Base-by-base conservation (phyloP, 2,329 filamentous ascomycete genomes). In the Phoma sp. region DNA sequence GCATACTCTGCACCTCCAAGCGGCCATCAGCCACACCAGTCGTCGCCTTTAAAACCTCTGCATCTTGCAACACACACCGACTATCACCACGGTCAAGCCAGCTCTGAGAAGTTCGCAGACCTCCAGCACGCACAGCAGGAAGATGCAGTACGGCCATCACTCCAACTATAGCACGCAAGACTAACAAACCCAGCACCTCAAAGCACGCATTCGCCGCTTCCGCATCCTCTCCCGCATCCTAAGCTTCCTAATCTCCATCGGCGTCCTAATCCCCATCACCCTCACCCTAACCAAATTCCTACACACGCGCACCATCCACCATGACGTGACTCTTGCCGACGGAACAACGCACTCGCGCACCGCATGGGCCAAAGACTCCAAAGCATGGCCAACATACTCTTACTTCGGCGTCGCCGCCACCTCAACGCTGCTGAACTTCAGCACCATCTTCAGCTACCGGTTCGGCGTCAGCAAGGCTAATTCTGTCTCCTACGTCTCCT, bases 331-430 rank as follows among this genome's bases (percentile, higher is more conserved):
- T 10, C 36, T 43, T 5, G 32, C 53, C 0, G 47, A 57, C 33
- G 69, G 67, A 45, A 61, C 55, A 46, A 58, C 52, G 13, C 55
- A 67, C 7, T 43, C 63, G 24, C 74, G 77, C 41, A 78, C 71
- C 15, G 71, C 76, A 1, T 79, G 77, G 77, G 68, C 73, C 2
- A 61, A 69, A 7, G 60, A 74, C 48, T 64, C 74, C 25, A 74
- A 73, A 36, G 58, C 62, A 4, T 77, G 75, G 74, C 76, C 76
- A 4, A 78, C 75, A 3, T 77, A 70, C 58, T 71, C 76, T 64
- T 78, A 78, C 64, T 72, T 76, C 51, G 57, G 39, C 47, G 62
- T 76, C 17, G 68, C 76, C 0, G 55, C 54, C 17, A 40, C 70
- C 1, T 73, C 74, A 0, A 57, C 72, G 13, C 0, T 76, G 0